Evolutionary conservation across 176 grass and related monocot genomes (phyloP), one percentile per base, ranked within the genome.

Genomic region (Zoysia pacifica): DNA sequence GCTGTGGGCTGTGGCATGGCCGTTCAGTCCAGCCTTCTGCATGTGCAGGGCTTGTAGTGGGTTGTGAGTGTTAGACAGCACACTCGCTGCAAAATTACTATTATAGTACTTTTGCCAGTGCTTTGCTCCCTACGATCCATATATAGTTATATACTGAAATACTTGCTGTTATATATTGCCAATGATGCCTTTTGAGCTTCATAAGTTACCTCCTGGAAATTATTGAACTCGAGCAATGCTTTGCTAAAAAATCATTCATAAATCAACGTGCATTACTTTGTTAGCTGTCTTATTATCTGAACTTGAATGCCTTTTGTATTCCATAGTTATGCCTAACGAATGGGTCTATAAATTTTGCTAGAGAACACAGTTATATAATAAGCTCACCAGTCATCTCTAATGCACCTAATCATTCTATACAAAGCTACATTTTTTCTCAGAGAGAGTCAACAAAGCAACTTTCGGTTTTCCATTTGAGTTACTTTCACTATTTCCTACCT

Each of bases 11-110:
- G 68, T 50, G 74, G 63, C 39, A 70, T 78, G 61, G 39, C 51
- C 11, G 16, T 37, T 13, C 51, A 71, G 52, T 37, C n/a, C 51
- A 71, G 52, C 40, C 75, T 40, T 72, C 69, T 75, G 70, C 86
- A 55, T 44, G 53, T 84, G 76, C 44, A 84, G 41, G 55, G 8
- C 6, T 64, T 6, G 45, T 36, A 37, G 53, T 78, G 39, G 69
- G 5, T 6, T 67, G 44, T 10, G 43, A 18, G 45, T 39, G 40
- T 15, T 70, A 28, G 54, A 52, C 11, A 40, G 15, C 75, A 79
- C 65, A 60, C 11, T 12, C 56, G 15, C 47, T 72, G 41, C 18
- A 52, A 14, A 37, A 56, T 8, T 4, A 73, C 7, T 39, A 63
- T 10, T 62, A 54, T 18, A 42, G 50, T 36, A 74, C 46, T 43